Evolutionary conservation across 257 asterid genomes (phyloP), one percentile per base, ranked within the genome.

Genomic region (Nicotiana sylvestris): DNA sequence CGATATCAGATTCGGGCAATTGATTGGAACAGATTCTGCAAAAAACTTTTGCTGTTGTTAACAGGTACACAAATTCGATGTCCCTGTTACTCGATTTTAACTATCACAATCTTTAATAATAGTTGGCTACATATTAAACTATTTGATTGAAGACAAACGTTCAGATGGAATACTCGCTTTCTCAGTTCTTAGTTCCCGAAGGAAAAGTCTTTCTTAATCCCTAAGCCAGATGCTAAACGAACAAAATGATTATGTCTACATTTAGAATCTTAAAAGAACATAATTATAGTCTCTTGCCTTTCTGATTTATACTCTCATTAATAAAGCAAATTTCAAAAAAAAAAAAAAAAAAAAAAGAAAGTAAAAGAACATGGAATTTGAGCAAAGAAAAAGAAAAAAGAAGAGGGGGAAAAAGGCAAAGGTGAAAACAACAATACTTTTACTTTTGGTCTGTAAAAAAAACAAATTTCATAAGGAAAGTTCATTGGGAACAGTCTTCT

Each of bases 341-440:
- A 33, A 33, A 33, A 4, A 56, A 4, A 56, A n/a, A 21, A 21
- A 21, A 21, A 21, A 18, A 57, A 32, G 60, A 57, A 62, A 64
- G 67, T 12, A 53, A 76, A 57, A 53, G 66, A 10, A 27, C n/a
- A n/a, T 65, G 67, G 18, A 82, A 78, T 46, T 61, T 61, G 66
- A 21, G 9, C 66, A 78, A 53, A 78, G 79, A 81, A 61, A 56
- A 62, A 35, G 51, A 84, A 80, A 83, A 78, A 18, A 78, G 82
- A 83, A 69, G 37, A 8, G 74, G 82, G 39, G 32, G 81, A 77
- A 74, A 81, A 79, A 82, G 62, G 78, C 67, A 87, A 86, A 87
- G 90, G 82, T 62, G 85, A 88, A 85, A 84, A 88, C 66, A 76
- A 79, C 82, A 85, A 46, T 87, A 87, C 86, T 86, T 87, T 81